phyloP scores from a whole-genome alignment of 1,139 yeast species.

The Blastobotrys malaysiensis region DNA sequence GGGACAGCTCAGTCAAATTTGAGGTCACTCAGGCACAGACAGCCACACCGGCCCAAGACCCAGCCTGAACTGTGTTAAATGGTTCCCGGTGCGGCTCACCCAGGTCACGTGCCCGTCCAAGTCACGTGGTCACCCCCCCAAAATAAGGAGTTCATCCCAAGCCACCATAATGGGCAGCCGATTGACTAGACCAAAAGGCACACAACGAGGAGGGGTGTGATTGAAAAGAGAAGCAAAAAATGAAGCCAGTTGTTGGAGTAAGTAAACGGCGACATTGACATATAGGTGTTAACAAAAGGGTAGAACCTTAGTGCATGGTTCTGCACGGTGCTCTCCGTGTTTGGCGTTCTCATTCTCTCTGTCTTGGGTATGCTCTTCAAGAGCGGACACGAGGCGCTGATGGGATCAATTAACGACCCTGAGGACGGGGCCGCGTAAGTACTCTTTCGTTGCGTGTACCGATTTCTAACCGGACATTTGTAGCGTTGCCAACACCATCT shows the following conservation, averaged over 20 bases:
- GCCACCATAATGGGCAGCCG: neutral
- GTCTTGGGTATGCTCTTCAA: conserved; percentile 79
- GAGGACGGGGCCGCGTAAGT: conserved; percentile 79
- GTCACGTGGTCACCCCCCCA: neutral
- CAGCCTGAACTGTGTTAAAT: too few relatives aligned
- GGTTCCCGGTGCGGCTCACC: neutral
- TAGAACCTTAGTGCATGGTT: conserved; percentile 87
- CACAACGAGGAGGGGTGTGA: neutral
- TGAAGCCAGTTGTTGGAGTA: conserved; percentile 38
- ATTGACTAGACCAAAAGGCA: neutral
- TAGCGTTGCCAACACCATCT: conserved; percentile 80
- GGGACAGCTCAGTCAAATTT: too few relatives aligned
- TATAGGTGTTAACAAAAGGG: conserved; percentile 6
- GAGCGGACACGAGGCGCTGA: conserved; percentile 80
- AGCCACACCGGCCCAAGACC: too few relatives aligned
- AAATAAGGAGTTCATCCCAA: neutral
- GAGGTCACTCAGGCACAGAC: too few relatives aligned
- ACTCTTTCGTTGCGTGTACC: neutral
- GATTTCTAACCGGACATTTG: neutral
- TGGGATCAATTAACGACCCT: conserved; percentile 88
- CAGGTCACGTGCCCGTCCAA: neutral
- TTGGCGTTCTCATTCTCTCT: conserved; percentile 81
- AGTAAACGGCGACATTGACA: conserved; percentile 17
- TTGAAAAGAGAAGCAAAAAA: conserved; percentile 13
- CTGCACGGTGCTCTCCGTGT: conserved; percentile 87